Evolutionary conservation across 2,329 filamentous ascomycete genomes (phyloP).

Genomic region (Pleoardoris graminearum): DNA sequence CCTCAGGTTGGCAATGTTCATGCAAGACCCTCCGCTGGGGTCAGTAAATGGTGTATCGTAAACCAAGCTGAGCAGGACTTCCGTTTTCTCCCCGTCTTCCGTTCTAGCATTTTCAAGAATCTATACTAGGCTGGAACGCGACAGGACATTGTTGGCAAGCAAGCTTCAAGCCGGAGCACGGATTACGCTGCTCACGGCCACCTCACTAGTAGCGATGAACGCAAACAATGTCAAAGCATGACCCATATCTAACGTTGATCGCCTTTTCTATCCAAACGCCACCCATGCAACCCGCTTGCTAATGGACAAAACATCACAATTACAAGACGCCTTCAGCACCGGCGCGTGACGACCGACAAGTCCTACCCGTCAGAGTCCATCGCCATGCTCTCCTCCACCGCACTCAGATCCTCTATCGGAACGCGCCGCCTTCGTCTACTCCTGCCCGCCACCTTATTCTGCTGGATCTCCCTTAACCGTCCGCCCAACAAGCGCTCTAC

Average conservation of each 20-base stretch:
- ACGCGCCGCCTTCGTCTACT: constrained; percentile 56
- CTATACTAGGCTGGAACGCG: no score
- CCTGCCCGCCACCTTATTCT: constrained; percentile 57
- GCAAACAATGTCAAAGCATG: not conserved
- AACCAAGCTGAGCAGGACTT: no score
- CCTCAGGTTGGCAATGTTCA: no score
- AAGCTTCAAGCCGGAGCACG: no score
- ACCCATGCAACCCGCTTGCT: constrained; percentile 7
- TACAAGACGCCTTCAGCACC: not conserved
- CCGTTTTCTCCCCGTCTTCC: no score
- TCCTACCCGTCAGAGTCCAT: constrained; percentile 59
- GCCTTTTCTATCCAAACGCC: not conserved
- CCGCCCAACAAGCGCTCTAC: constrained; percentile 60
- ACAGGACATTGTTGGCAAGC: no score
- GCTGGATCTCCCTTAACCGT: constrained; percentile 54
- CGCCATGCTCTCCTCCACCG: constrained; percentile 55
- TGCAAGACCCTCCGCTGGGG: no score
- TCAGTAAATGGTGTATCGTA: no score
- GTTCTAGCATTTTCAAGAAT: no score
- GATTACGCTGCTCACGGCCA: no score
- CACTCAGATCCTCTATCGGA: constrained; percentile 45
- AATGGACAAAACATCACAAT: constrained; percentile 6
- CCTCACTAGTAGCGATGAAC: no score
- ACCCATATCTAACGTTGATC: not conserved
- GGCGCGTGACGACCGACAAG: not conserved